Percentiles rank a stretch among this genome's conserved stretches.
phyloP scores from a whole-genome alignment of 768 basidiomycete genomes.

The Boletales sp. region DNA sequence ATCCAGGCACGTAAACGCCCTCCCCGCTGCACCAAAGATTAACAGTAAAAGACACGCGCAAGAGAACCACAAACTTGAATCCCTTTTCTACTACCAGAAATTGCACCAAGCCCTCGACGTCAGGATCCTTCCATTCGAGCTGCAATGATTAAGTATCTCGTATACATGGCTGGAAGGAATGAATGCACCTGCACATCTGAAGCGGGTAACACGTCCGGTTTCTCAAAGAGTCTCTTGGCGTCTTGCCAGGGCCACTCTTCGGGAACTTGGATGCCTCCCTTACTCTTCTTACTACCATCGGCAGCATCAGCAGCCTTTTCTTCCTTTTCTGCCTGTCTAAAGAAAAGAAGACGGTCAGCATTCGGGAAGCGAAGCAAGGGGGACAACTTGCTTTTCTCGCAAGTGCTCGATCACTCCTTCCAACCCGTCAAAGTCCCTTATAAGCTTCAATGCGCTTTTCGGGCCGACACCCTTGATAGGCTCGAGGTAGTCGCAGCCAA shows the following conservation, averaged over 20 bases:
- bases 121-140: conserved; percentile 94
- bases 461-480: conserved; percentile 98
- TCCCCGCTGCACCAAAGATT: conserved; percentile 67
- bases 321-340: conserved; percentile 38
- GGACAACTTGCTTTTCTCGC: conserved; percentile 59
- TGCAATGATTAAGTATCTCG: conserved; percentile 28
- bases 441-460: conserved; percentile 89
- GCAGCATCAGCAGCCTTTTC: conserved; percentile 40
- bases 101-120: conserved; percentile 88
- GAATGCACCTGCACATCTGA: conserved; percentile 74
- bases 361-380: neutral
- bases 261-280: conserved; percentile 76
- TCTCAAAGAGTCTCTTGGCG: conserved; percentile 85
- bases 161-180: neutral
- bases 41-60: neutral
- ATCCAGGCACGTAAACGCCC: too few relatives aligned
- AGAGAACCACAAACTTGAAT: conserved; percentile 65
- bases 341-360: neutral
- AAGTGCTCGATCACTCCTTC: conserved; percentile 73
- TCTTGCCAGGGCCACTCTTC: conserved; percentile 98
- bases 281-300: conserved; percentile 46
- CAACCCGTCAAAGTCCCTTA: conserved; percentile 77
- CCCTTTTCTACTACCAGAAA: conserved; percentile 95
- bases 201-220: conserved; percentile 86
- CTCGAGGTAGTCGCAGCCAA: conserved; percentile 98